These are phyloP conservation scores for Amphirosellinia nigrospora DNA, from an alignment of 495 filamentous ascomycete species.

Conservation along the genomic window DNA sequence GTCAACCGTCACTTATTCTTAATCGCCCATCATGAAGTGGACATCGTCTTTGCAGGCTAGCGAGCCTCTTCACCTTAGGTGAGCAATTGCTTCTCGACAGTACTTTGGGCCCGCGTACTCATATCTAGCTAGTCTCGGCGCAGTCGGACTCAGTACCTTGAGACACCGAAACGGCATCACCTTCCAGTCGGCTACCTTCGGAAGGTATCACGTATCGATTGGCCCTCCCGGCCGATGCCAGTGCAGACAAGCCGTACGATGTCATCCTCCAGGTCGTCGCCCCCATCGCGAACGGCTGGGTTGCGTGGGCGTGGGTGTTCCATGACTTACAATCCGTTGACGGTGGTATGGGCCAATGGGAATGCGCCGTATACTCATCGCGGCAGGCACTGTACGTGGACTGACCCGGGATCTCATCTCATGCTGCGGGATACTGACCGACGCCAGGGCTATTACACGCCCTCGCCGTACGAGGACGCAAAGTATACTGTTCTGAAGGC, in stretches of 20 bases:
- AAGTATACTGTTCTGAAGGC: slow-evolving; percentile 50
- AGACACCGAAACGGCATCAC: slow-evolving; percentile 50
- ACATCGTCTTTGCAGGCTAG: slow-evolving; percentile 17
- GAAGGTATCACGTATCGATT: slow-evolving; percentile 47
- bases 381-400: slow-evolving; percentile 51
- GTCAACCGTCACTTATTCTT: not conserved
- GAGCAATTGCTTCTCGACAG: not conserved
- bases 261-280: slow-evolving; percentile 50
- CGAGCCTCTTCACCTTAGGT: slow-evolving; percentile 21
- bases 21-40: slow-evolving; percentile 22
- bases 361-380: slow-evolving; percentile 44
- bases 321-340: slow-evolving; percentile 56
- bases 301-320: slow-evolving; percentile 54
- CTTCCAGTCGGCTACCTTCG: slow-evolving; percentile 47
- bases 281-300: slow-evolving; percentile 50
- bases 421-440: slow-evolving; percentile 18
- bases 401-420: not conserved
- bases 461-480: slow-evolving; percentile 40
- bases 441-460: slow-evolving; percentile 48
- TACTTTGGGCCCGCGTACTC: not conserved
- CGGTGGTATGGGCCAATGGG: slow-evolving; percentile 52
- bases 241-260: slow-evolving; percentile 44
- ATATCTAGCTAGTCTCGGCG: slow-evolving; percentile 28
- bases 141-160: slow-evolving; percentile 43
- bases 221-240: slow-evolving; percentile 46